Conservation (phyloP, 176 grass and related monocot species). For the Carex littledalei region DNA sequence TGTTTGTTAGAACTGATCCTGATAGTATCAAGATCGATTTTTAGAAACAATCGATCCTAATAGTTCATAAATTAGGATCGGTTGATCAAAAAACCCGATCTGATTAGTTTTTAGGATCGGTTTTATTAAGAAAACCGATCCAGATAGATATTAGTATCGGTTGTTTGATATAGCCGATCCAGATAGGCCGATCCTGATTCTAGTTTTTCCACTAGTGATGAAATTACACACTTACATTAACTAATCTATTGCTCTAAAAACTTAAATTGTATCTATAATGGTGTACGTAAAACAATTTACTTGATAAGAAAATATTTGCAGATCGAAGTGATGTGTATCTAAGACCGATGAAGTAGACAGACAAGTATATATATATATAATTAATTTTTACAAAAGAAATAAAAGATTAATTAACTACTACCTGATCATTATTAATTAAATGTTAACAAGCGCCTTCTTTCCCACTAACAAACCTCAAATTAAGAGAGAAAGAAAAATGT, state of each 20-base stretch:
- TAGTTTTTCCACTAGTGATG: no score
- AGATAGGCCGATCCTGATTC: no score
- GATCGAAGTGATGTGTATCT: not conserved
- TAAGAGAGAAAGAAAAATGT: conserved; percentile 1
- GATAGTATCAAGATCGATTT: no score
- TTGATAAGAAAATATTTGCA: not conserved
- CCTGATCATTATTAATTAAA: not conserved
- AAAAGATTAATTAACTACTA: not conserved
- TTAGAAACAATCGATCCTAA: no score
- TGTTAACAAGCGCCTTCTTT: not conserved
- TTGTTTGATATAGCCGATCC: no score
- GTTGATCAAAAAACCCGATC: no score
- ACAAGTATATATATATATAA: not conserved
- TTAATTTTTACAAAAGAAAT: not conserved
- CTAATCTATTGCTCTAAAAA: not conserved
- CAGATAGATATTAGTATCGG: no score
- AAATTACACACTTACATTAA: not conserved
- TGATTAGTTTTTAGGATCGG: no score
- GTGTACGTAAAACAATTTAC: no score
- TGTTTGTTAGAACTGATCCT: no score
- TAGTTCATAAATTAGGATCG: no score
- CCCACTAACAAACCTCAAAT: conserved; percentile 6
- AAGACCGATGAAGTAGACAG: not conserved
- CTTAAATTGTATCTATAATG: not conserved
- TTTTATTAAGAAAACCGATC: no score